Evolutionary conservation across 768 basidiomycete genomes (phyloP).

Genomic region (Tylopilus felleus): DNA sequence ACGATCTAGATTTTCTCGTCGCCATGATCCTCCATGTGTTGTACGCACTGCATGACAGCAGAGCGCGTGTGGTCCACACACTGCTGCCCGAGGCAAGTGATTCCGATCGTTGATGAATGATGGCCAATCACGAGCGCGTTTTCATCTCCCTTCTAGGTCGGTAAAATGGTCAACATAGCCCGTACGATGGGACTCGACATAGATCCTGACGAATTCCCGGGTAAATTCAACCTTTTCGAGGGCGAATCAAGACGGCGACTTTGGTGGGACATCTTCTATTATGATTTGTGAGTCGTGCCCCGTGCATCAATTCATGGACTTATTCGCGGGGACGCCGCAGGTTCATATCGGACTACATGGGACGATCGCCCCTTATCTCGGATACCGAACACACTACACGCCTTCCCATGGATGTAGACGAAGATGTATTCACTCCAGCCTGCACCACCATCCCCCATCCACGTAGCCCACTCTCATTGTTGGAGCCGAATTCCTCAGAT

Average conservation of each 20-base stretch:
- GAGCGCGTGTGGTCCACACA: conserved; percentile 38
- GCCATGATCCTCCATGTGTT: conserved; percentile 57
- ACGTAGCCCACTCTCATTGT: conserved; percentile 21
- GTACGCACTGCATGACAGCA: conserved; percentile 52
- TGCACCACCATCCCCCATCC: conserved; percentile 45
- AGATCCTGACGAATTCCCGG: conserved; percentile 54
- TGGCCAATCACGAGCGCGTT: conserved; percentile 10
- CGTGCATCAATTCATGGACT: background rate
- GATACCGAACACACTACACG: conserved; percentile 53
- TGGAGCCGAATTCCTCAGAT: conserved; percentile 32
- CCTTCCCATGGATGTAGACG: conserved; percentile 56
- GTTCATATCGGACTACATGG: conserved; percentile 66
- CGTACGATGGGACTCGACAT: conserved; percentile 58
- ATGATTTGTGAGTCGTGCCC: conserved; percentile 61
- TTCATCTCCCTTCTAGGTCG: conserved; percentile 40
- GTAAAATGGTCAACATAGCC: conserved; percentile 67
- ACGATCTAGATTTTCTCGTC: conserved; percentile 56
- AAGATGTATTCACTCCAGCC: conserved; percentile 46
- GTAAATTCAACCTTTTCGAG: conserved; percentile 47
- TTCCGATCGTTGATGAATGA: conserved; percentile 28
- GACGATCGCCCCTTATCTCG: conserved; percentile 58
- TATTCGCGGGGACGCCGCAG: conserved; percentile 35
- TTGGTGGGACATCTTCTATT: conserved; percentile 81
- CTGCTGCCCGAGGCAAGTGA: conserved; percentile 27
- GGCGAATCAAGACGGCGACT: conserved; percentile 52